These are phyloP conservation scores for Penicillium sp. DNA, from an alignment of 2,329 filamentous ascomycete genomes.

Conservation along the genomic window DNA sequence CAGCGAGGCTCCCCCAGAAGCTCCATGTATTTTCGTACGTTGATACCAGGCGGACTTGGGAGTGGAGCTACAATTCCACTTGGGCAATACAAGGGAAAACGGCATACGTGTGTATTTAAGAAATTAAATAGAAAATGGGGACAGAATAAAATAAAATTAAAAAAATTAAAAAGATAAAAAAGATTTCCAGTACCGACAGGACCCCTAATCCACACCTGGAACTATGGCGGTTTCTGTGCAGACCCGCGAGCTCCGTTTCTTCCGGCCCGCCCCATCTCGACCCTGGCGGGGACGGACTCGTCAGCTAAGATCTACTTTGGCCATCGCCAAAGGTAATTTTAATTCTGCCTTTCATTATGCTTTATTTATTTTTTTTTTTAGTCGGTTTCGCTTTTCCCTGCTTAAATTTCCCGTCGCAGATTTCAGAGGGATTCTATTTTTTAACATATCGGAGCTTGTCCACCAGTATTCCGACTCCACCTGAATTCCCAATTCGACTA, in stretches of 20 bases:
- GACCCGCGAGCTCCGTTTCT: slow-evolving; percentile 23
- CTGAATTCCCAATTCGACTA: slow-evolving; percentile 10
- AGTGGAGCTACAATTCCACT: slow-evolving; percentile 9
- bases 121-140: background rate
- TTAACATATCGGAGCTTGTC: background rate
- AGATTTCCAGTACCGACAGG: slow-evolving; percentile 4
- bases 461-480: background rate
- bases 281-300: slow-evolving; percentile 19
- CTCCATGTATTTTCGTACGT: slow-evolving; percentile 9
- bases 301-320: slow-evolving; percentile 13
- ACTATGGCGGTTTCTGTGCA: slow-evolving; percentile 21
- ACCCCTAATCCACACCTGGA: slow-evolving; percentile 22
- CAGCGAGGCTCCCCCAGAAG: slow-evolving; percentile 20
- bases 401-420: background rate
- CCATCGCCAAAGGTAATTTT: background rate
- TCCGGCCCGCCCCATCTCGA: slow-evolving; percentile 22
- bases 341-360: background rate
- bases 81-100: background rate
- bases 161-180: slow-evolving; percentile 1
- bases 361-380: background rate
- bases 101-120: background rate
- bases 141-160: slow-evolving; percentile 1
- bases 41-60: slow-evolving; percentile 10
- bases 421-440: background rate
- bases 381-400: background rate